Base-by-base conservation (phyloP, 805 yeast genomes). In the Metschnikowia corniflorae region DNA sequence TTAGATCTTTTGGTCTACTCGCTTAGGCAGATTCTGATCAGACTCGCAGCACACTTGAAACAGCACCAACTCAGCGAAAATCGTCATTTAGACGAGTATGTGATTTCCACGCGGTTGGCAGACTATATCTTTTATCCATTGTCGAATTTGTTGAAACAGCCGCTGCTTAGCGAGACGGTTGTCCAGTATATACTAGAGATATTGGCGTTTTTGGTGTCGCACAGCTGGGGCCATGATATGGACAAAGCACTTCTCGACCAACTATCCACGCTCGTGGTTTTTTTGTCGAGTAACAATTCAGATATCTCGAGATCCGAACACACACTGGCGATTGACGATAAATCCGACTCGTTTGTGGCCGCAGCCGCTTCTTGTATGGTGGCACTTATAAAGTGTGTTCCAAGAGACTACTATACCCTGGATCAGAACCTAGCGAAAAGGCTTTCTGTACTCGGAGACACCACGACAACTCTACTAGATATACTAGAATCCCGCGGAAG, bases 111-210 rank as follows among this genome's bases (percentile, higher is more conserved):
- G 4, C 61, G 55, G 14, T 36, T 68, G 7, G 71, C 70, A 0
- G 72, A 67, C 50, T 67, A 67, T 40, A 50, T 68, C 2, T 68
- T 68, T 41, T 63, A 61, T 33, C 73, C 73, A 2, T 22, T 67
- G 12, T 54, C 70, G 5, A 53, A 46, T 30, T 42, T 64, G 20
- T 43, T 68, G 16, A 60, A 63, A 42, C 58, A 53, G 20, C 50
- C 57, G 6, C 28, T 24, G 5, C 47, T 66, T 6, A 41, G 43
- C 13, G 54, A 46, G n/a, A 19, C 37, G 1, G 51, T 56, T 2
- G 44, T 51, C 3, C 42, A 40, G 13, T 46, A 54, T 28, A 44
- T 65, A 4, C 47, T 68, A 15, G 43, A 47, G 3, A 54, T 65
- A 5, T 32, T 66, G 5, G 53, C 55, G 4, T 61, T 60, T 32